Evolutionary conservation across 2,329 filamentous ascomycete genomes (phyloP), one percentile per base, ranked within the genome.

Genomic region (Cryphonectria radicalis): DNA sequence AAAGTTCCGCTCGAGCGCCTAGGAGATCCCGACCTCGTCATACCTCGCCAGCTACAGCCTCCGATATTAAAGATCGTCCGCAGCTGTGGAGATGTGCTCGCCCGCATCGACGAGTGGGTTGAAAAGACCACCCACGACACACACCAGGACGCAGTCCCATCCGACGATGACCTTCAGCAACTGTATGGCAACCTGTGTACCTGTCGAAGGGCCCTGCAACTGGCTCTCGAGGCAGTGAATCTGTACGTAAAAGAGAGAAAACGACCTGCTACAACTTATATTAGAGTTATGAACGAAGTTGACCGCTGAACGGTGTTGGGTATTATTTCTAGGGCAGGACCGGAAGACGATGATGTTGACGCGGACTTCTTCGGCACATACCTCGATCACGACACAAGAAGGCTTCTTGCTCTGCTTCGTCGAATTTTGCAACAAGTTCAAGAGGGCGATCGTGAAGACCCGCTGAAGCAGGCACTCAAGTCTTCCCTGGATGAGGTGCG

Each of bases 151-250:
- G 40, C 35, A 25, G 63, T 55, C 28, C 57, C 50, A 2, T 63
- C 66, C 32, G 66, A 69, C 37, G 8, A 50, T 10, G 8, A 8
- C 8, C 66, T 73, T 13, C 63, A 25, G 3, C 66, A 63, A 6
- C 42, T 73, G 46, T 67, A 64, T 40, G 46, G 67, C 25, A 50
- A 57, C 4, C 42, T 73, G n/a, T 67, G 71, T 40, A 69, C 70
- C 1, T 73, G 67, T 60, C 72, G 72, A n/a, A 66, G 72, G 22
- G 59, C 69, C 25, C 25, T 73, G 50, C 69, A 71, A 59, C 69
- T 73, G 37, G 70, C 67, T 28, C 32, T 70, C 4, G 72, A 73
- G 46, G 72, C 69, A 2, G 70, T 69, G 59, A 73, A 59, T 25
- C 59, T 73, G 72, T 73, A 65, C n/a, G 69, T 55, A 19, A 25